Base-by-base conservation (phyloP, 2,329 filamentous ascomycete species). In the Paecilomyces sp. region DNA sequence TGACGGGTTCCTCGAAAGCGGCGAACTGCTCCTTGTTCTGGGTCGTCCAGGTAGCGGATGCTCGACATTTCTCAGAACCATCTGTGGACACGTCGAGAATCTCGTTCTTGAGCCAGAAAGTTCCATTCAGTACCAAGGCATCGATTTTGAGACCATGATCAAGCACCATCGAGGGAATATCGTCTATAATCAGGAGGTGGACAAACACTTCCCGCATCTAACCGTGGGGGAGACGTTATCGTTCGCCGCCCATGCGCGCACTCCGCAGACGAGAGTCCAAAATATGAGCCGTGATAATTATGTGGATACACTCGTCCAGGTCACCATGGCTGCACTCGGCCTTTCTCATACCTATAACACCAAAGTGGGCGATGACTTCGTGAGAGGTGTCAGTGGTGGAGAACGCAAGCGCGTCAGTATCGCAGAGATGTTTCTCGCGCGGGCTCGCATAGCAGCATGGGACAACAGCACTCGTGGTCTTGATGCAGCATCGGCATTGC, bases 121-220 rank as follows among this genome's bases (percentile, higher is more conserved):
- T 0, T 85, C 88, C 61, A 84, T 94, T 72, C 92, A 93, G 77
- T 94, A 93, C 69, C 88, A 92, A 62, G 74, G 36, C 2, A 41
- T 34, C 22, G 24, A 30, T 15, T 33, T 13, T 15, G 8, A 54
- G 53, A 54, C 15, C 8, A 93, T 94, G 89, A 85, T 89, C 75
- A 85, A 84, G 9, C 80, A 81, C 18, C 92, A 93, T 77, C 87
- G 89, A 30, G 91, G 91, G 64, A 91, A 95, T 75, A 89, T 89
- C 63, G 92, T 94, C 71, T 94, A 94, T 76, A 92, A 89, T 0
- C 89, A 89, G 61, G 90, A 94, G 73, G 87, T 90, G 41, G 91
- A 95, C 71, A 87, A 90, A 4, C 90, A 93, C 75, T 93, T 93
- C 72, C 89, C 90, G 24, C 85, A 88, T 77, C 76, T 94, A 67